These are phyloP conservation scores for Waitea zeae DNA, from an alignment of 1,284 basidiomycete species.

Conservation along the genomic window DNA sequence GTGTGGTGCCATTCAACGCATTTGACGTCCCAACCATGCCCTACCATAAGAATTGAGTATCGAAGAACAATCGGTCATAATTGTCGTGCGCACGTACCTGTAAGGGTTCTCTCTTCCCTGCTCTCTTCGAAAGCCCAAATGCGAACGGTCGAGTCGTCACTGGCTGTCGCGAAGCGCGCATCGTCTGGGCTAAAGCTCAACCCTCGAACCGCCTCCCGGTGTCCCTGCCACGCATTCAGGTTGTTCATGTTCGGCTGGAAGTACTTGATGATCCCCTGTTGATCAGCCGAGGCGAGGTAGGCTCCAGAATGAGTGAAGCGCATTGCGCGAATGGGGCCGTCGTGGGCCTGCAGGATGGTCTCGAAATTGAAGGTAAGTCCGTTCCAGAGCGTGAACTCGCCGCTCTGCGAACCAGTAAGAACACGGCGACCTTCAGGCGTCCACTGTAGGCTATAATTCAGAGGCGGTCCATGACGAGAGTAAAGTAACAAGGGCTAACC, in stretches of 20 bases:
- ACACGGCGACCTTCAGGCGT: constrained; percentile 89
- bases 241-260: constrained; percentile 99
- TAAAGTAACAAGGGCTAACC: constrained; percentile 24
- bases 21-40: constrained; percentile 97
- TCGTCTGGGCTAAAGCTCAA: constrained; percentile 89
- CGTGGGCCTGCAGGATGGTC: constrained; percentile 95
- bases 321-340: constrained; percentile 82
- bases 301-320: constrained; percentile 83
- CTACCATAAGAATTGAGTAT: constrained; percentile 19
- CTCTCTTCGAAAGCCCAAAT: constrained; percentile 94
- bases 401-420: constrained; percentile 89
- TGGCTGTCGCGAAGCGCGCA: constrained; percentile 80
- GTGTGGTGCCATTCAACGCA: constrained; percentile 98
- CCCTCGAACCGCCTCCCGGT: constrained; percentile 80
- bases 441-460: constrained; percentile 47
- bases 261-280: constrained; percentile 92
- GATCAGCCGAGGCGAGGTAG: constrained; percentile 87
- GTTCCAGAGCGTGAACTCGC: constrained; percentile 99
- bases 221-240: constrained; percentile 82
- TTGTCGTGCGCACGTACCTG: constrained; percentile 31
- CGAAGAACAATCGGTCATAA: too few relatives aligned
- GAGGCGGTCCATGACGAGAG: constrained; percentile 1
- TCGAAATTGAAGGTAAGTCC: constrained; percentile 99
- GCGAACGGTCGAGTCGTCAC: constrained; percentile 87
- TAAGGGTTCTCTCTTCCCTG: constrained; percentile 73